Conservation (phyloP, 306 rosid species). For the Macrotyloma uniflorum region DNA sequence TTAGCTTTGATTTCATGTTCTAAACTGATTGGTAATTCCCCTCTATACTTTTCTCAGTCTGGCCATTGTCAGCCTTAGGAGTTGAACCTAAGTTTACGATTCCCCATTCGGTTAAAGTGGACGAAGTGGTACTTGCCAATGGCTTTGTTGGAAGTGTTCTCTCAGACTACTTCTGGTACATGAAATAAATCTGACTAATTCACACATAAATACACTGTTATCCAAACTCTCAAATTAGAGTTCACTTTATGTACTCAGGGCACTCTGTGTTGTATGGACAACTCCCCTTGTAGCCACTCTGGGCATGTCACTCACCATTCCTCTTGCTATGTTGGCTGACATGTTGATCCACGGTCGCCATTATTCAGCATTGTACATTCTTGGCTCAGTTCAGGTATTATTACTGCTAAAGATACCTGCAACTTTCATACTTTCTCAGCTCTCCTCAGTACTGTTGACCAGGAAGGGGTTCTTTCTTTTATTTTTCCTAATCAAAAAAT, state of each 20-base stretch:
- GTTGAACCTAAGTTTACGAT: constrained; percentile 88
- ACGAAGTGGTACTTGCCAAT: constrained; percentile 92
- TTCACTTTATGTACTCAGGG: constrained; percentile 60
- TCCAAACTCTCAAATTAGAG: constrained; percentile 21
- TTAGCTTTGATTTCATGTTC: not conserved
- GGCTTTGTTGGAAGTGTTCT: constrained; percentile 96
- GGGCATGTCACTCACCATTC: constrained; percentile 99
- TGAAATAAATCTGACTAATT: constrained; percentile 29
- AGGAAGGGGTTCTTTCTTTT: not conserved
- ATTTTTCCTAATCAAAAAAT: not conserved
- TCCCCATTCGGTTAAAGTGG: constrained; percentile 79
- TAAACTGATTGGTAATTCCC: constrained; percentile 11
- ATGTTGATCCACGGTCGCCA: constrained; percentile 96
- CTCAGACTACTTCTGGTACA: constrained; percentile 93
- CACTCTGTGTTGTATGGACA: constrained; percentile 97
- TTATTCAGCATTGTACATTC: constrained; percentile 85
- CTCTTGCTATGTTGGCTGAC: constrained; percentile 98
- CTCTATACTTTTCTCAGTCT: constrained; percentile 56
- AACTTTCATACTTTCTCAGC: constrained; percentile 20
- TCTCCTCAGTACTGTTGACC: not conserved
- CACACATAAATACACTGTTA: not conserved
- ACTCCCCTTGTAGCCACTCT: constrained; percentile 97
- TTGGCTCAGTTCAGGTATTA: constrained; percentile 90
- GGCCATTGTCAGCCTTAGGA: constrained; percentile 95
- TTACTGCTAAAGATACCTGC: not conserved